These are phyloP conservation scores for Acrocalymma vagum DNA, from an alignment of 2,329 filamentous ascomycete genomes.

Conservation along the genomic window DNA sequence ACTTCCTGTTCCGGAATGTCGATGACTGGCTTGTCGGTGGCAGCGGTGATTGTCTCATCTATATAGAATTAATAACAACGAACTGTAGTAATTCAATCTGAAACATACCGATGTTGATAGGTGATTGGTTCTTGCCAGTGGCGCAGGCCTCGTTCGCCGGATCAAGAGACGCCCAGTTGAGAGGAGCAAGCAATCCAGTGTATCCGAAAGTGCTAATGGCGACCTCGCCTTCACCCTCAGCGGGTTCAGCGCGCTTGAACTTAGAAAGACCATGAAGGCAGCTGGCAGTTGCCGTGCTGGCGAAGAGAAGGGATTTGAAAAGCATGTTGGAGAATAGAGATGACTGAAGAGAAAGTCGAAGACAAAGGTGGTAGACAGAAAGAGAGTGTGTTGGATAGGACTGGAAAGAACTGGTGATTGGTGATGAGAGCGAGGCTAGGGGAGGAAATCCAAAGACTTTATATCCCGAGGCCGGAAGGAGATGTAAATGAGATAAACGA, in stretches of 20 bases:
- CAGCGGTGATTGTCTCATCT: constrained; percentile 42
- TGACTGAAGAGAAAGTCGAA: constrained; percentile 1
- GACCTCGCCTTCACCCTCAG: constrained; percentile 35
- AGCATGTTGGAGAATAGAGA: constrained; percentile 34
- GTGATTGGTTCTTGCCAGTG: constrained; percentile 61
- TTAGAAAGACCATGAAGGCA: constrained; percentile 54
- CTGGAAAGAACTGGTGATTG: constrained; percentile 1
- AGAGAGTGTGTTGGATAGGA: constrained; percentile 3
- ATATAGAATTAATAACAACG: constrained; percentile 17
- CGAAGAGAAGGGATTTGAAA: constrained; percentile 38
- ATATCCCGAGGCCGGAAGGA: constrained; percentile 7
- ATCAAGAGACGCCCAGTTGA: constrained; percentile 62
- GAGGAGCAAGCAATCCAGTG: constrained; percentile 55
- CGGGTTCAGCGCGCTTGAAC: constrained; percentile 41
- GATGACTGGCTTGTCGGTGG: constrained; percentile 36
- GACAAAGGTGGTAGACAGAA: constrained; percentile 1
- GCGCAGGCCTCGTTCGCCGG: constrained; percentile 58
- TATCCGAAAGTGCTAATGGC: constrained; percentile 53
- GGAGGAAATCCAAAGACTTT: constrained; percentile 3
- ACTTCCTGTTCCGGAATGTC: constrained; percentile 53
- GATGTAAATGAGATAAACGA: constrained; percentile 8
- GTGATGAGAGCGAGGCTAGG: background rate
- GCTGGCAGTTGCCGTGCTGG: constrained; percentile 46
- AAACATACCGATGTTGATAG: constrained; percentile 60
- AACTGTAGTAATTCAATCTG: constrained; percentile 1